Percentiles rank a stretch among this genome's conserved stretches.
These are phyloP conservation scores for Thelonectria rubi DNA, from an alignment of 2,329 filamentous ascomycete species.

Conservation along the genomic window DNA sequence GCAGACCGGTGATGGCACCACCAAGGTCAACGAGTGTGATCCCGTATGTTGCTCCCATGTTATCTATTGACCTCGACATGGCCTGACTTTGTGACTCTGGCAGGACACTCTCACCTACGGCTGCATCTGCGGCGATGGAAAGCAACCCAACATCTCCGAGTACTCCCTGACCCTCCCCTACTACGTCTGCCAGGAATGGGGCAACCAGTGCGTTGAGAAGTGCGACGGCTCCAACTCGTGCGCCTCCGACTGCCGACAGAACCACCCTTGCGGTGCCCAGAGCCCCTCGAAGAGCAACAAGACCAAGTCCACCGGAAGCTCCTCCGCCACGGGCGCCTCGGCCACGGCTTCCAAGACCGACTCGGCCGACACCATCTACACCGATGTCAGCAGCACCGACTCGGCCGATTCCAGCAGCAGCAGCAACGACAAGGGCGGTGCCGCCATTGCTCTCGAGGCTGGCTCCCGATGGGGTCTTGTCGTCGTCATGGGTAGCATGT, in stretches of 20 bases:
- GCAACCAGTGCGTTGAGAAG: conserved; percentile 69
- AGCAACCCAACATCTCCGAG: conserved; percentile 76
- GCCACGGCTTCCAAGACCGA: conserved; percentile 45
- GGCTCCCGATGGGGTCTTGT: conserved; percentile 51
- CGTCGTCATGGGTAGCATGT: conserved; percentile 50
- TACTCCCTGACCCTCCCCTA: conserved; percentile 83
- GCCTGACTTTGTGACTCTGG: conserved; percentile 10
- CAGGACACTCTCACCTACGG: conserved; percentile 71
- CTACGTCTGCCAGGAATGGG: conserved; percentile 78
- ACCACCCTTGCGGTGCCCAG: conserved; percentile 78
- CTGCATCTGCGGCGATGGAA: conserved; percentile 75
- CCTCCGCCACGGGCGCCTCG: conserved; percentile 49
- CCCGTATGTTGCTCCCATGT: conserved; percentile 56
- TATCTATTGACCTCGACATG: not conserved
- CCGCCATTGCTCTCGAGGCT: conserved; percentile 45
- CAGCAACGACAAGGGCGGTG: conserved; percentile 38
- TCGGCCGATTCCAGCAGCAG: conserved; percentile 21
- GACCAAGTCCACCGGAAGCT: conserved; percentile 59
- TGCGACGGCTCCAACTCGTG: conserved; percentile 69
- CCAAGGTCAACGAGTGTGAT: conserved; percentile 72
- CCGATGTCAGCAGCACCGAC: conserved; percentile 19
- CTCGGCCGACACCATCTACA: conserved; percentile 50
- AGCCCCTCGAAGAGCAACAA: conserved; percentile 68
- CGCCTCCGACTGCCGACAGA: conserved; percentile 65
- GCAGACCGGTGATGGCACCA: conserved; percentile 62